These are phyloP conservation scores for Acanthamoeba culbertsoni DNA, from an alignment of 208 protist genomes.

Conservation along the genomic window DNA sequence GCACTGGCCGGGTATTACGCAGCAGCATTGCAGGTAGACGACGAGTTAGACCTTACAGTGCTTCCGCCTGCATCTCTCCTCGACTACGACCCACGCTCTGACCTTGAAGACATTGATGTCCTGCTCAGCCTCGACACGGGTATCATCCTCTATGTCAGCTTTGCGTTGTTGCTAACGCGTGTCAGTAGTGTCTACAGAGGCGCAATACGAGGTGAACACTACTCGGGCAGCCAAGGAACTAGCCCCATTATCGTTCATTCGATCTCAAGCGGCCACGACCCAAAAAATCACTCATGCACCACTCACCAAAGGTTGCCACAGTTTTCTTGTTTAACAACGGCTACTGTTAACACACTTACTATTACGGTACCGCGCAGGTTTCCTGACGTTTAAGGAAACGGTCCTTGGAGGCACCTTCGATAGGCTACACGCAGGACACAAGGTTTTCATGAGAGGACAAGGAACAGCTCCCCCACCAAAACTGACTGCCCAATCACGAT, in stretches of 20 bases:
- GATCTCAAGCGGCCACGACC: not conserved
- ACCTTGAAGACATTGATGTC: not conserved
- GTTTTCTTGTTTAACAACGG: not conserved
- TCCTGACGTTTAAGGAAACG: not conserved
- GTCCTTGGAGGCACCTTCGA: conserved; percentile 17
- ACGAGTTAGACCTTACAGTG: not conserved
- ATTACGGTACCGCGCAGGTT: not conserved
- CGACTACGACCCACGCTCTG: not conserved
- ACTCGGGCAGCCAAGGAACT: not conserved
- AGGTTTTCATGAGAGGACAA: not conserved
- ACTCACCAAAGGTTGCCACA: not conserved
- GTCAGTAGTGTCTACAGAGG: not conserved
- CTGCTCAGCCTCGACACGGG: not conserved
- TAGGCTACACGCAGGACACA: conserved; percentile 16
- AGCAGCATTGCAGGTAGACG: not conserved
- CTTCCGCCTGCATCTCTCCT: not conserved
- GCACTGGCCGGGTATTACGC: conserved; percentile 15
- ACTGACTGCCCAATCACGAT: not conserved
- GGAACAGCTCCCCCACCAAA: not conserved
- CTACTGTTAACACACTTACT: not conserved
- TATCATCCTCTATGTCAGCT: not conserved
- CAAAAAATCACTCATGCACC: not conserved
- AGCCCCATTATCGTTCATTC: not conserved
- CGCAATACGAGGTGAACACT: not conserved
- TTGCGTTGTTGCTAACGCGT: not conserved